Percentiles rank a stretch among this genome's conserved stretches.
Conservation (phyloP, 1,284 basidiomycete species). For the Limonomyces culmigenus region DNA sequence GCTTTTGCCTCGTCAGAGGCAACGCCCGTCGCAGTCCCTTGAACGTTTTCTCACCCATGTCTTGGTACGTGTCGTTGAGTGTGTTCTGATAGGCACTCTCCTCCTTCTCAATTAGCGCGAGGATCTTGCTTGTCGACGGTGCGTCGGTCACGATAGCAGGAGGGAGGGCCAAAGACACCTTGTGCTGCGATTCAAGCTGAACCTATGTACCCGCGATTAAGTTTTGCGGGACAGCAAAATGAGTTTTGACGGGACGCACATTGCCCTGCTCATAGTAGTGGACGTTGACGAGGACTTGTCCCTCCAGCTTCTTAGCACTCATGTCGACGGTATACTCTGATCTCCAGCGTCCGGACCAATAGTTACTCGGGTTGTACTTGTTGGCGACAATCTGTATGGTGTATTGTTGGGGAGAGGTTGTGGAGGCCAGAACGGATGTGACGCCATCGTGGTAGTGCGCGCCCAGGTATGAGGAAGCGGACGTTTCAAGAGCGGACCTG, state of each 20-base stretch:
- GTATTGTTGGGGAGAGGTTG: constrained; percentile 29
- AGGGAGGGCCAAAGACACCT: constrained; percentile 48
- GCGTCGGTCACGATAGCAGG: constrained; percentile 32
- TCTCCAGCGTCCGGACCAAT: constrained; percentile 89
- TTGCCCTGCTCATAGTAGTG: constrained; percentile 97
- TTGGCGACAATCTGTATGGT: constrained; percentile 78
- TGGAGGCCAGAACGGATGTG: constrained; percentile 45
- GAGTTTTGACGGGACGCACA: constrained; percentile 24
- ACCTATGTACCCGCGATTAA: constrained; percentile 31
- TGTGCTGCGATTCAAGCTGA: constrained; percentile 69
- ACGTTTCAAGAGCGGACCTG: constrained; percentile 53
- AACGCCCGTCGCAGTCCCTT: constrained; percentile 76
- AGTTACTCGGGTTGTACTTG: constrained; percentile 85
- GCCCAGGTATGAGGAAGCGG: constrained; percentile 50
- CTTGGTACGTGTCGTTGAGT: constrained; percentile 65
- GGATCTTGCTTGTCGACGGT: constrained; percentile 50
- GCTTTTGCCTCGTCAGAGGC: constrained; percentile 82
- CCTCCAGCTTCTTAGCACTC: constrained; percentile 32
- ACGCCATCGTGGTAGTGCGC: constrained; percentile 72
- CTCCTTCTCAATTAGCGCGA: constrained; percentile 66
- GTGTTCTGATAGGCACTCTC: constrained; percentile 66
- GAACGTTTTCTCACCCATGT: constrained; percentile 85
- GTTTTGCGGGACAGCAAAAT: background rate
- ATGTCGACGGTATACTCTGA: constrained; percentile 58
- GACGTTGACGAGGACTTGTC: constrained; percentile 66